Percentiles rank a stretch among this genome's conserved stretches.
Evolutionary conservation across 2,329 filamentous ascomycete species (phyloP).

Genomic region (Colletotrichum australisinense): DNA sequence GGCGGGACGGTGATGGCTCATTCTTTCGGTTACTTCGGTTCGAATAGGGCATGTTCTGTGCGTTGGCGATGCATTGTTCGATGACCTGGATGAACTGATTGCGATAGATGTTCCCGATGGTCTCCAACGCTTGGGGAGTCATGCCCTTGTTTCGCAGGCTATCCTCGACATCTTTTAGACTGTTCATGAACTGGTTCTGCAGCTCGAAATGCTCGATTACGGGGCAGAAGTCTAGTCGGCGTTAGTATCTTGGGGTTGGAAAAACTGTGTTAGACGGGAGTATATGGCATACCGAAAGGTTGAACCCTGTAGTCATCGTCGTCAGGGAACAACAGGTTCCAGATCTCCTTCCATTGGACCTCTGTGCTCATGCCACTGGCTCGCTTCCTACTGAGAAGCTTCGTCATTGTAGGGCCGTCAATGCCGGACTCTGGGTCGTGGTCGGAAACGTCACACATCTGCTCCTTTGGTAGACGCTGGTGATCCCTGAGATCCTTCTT

Average conservation of each 20-base stretch:
- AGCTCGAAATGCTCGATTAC: slow-evolving; percentile 56
- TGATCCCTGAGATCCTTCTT: slow-evolving; percentile 53
- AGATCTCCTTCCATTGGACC: slow-evolving; percentile 54
- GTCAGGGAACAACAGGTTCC: slow-evolving; percentile 55
- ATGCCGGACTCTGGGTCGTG: slow-evolving; percentile 54
- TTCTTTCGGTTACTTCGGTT: slow-evolving; percentile 55
- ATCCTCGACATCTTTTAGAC: slow-evolving; percentile 46
- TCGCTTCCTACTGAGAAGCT: slow-evolving; percentile 52
- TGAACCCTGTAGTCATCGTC: slow-evolving; percentile 49
- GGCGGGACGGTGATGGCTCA: slow-evolving; percentile 39
- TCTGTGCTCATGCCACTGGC: slow-evolving; percentile 51
- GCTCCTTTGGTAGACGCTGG: slow-evolving; percentile 52
- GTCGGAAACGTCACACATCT: slow-evolving; percentile 55
- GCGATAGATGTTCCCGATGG: slow-evolving; percentile 51
- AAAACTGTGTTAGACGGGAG: too few relatives aligned
- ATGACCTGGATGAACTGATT: slow-evolving; percentile 54
- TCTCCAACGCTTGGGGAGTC: slow-evolving; percentile 51
- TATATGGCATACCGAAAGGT: slow-evolving; percentile 43
- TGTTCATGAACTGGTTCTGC: slow-evolving; percentile 45
- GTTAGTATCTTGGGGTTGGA: background rate
- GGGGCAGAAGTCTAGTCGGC: slow-evolving; percentile 48
- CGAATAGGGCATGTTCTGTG: slow-evolving; percentile 51
- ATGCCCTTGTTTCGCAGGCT: slow-evolving; percentile 51
- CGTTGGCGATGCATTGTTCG: slow-evolving; percentile 48
- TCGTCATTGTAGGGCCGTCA: slow-evolving; percentile 52